Percentiles rank a stretch among this genome's conserved stretches.
Evolutionary conservation across 768 basidiomycete genomes (phyloP).

Genomic region (Aureoboletus auriporus): DNA sequence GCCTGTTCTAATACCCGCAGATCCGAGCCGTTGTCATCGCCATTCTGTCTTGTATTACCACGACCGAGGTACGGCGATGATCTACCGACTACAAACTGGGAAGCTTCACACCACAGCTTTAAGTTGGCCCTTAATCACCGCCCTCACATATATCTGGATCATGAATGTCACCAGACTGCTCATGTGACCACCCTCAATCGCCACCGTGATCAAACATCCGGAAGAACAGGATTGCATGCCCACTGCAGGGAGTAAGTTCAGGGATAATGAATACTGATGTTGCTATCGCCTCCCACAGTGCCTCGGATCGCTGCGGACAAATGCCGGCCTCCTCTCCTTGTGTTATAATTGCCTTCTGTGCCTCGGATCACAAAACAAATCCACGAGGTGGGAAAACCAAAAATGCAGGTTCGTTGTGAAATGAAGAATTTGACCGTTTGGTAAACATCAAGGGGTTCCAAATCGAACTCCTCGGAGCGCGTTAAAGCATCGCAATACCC

Average conservation of each 20-base stretch:
- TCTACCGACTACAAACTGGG: neutral
- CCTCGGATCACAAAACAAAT: slow-evolving; percentile 9
- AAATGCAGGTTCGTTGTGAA: neutral
- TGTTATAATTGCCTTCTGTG: slow-evolving; percentile 1
- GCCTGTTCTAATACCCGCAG: neutral
- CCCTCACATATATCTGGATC: too few relatives aligned
- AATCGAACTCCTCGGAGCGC: slow-evolving; percentile 13
- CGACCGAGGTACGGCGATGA: neutral
- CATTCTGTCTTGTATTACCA: neutral
- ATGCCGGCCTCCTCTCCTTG: neutral
- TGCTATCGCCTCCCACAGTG: too few relatives aligned
- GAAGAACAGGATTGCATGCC: too few relatives aligned
- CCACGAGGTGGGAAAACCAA: slow-evolving; percentile 1
- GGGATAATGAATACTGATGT: too few relatives aligned
- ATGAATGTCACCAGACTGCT: neutral
- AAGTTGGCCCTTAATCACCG: too few relatives aligned
- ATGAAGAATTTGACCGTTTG: slow-evolving; percentile 1
- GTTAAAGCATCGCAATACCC: too few relatives aligned
- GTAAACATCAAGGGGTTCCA: neutral
- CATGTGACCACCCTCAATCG: neutral
- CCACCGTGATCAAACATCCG: neutral
- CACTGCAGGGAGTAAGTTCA: too few relatives aligned
- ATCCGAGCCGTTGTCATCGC: neutral
- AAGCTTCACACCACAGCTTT: neutral
- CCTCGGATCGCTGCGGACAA: neutral